A percentile compares a stretch with the other conserved stretches of the same genome.
Evolutionary conservation across 257 asterid genomes (phyloP).

Genomic region (Ligustrum vulgare): DNA sequence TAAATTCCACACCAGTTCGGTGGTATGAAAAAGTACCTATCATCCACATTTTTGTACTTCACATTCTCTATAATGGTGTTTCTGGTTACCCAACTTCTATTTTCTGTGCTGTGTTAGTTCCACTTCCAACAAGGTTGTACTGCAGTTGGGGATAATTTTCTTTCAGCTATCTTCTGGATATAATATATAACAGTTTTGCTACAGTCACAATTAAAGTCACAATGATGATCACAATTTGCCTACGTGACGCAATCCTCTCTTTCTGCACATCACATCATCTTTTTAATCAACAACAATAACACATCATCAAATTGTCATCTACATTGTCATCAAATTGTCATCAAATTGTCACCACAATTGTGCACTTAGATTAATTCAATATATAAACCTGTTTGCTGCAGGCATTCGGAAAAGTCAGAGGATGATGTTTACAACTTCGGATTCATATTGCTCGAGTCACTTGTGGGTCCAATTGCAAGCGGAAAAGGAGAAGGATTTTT

Average conservation of each 20-base stretch:
- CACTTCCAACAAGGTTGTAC: not conserved
- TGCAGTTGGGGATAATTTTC: not conserved
- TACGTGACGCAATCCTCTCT: too few species aligned
- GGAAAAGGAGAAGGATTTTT: slow-evolving; percentile 79
- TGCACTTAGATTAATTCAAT: too few species aligned
- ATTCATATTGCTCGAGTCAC: slow-evolving; percentile 81
- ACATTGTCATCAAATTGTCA: too few species aligned
- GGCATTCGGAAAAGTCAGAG: slow-evolving; percentile 55
- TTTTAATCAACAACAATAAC: too few species aligned
- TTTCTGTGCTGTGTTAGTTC: not conserved
- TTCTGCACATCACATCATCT: too few species aligned
- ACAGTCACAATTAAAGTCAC: too few species aligned
- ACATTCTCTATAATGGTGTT: not conserved
- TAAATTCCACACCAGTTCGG: not conserved
- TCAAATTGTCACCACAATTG: too few species aligned
- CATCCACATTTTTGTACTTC: not conserved
- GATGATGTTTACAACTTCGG: slow-evolving; percentile 92
- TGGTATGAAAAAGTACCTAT: not conserved
- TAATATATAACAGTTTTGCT: too few species aligned
- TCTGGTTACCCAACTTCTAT: not conserved
- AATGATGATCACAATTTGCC: too few species aligned
- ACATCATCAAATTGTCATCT: too few species aligned
- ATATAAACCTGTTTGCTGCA: slow-evolving; percentile 28
- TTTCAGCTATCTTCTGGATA: too few species aligned
- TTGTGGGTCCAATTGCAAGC: slow-evolving; percentile 68